Evolutionary conservation across 441 rosid species (phyloP).

Genomic region (Populus hybrid): DNA sequence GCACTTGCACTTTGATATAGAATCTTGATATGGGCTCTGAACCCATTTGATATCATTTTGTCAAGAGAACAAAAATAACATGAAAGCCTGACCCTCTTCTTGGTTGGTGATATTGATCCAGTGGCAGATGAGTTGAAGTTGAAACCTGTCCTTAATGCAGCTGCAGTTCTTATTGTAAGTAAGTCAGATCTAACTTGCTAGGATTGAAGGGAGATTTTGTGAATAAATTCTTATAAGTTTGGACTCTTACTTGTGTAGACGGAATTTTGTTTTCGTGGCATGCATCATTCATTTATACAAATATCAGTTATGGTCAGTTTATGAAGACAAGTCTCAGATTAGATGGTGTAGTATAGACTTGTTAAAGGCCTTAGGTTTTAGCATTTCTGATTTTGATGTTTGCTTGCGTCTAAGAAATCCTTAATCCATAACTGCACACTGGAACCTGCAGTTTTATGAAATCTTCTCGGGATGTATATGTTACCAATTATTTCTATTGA

Average conservation of each 20-base stretch:
- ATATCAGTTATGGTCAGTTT: background rate
- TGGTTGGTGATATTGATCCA: slow-evolving; percentile 37
- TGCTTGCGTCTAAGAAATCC: background rate
- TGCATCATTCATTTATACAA: background rate
- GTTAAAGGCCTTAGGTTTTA: background rate
- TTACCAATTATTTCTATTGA: background rate
- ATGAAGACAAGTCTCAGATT: background rate
- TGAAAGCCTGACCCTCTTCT: slow-evolving; percentile 18
- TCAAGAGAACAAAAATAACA: background rate
- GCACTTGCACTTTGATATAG: background rate
- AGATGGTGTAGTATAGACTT: background rate
- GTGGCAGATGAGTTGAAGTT: slow-evolving; percentile 61
- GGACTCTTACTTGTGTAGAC: background rate
- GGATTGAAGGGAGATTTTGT: background rate
- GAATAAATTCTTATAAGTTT: background rate
- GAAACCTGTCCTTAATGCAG: slow-evolving; percentile 5
- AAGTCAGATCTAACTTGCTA: slow-evolving; percentile 6
- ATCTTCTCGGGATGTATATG: background rate
- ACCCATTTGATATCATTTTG: slow-evolving; percentile 3
- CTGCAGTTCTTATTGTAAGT: slow-evolving; percentile 26
- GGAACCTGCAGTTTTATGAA: background rate
- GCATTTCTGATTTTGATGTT: background rate
- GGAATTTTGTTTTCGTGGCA: background rate
- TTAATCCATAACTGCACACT: background rate
- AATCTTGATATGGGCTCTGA: background rate